Evolutionary conservation across 495 filamentous ascomycete genomes (phyloP), one percentile per base, ranked within the genome.

Genomic region (Xylaria longipes): DNA sequence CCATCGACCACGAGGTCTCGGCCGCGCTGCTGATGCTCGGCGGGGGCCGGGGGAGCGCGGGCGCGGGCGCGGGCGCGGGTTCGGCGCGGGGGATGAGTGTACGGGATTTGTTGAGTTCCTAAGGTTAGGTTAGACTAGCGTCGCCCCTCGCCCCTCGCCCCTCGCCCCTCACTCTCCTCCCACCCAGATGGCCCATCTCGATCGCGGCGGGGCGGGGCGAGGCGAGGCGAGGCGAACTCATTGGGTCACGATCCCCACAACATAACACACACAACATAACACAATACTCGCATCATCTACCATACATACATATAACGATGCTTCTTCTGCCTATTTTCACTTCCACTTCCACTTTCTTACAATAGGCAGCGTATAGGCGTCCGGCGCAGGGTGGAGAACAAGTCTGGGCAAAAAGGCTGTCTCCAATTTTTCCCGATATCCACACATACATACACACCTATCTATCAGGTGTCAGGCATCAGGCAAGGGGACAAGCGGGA

Each of bases 11-110:
- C 70, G 93, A 95, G 78, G 93, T 91, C 0, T 94, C 92, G 1
- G 90, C 92, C 22, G 93, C 93, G 2, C 80, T 97, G 73, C 80
- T 97, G 56, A 92, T 96, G 90, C 80, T 97, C 74, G 84, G 91
- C 22, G 82, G 91, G 22, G 75, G 78, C 41, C 77, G 56, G 37
- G 64, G 87, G 72, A 90, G 91, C 0, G 93, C 95, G 89, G 20
- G 31, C 33, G 29, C 15, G 54, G 15, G 52, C 14, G 8, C 11
- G 9, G 48, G 48, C 11, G 22, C 25, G 54, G 20, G 33, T 22
- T 37, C 57, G 15, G 57, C 20, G 33, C 57, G 57, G 20, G 57
- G 57, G 31, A 60, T 60, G 57, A 60, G 57, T 9, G 57, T 60
- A 1, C 89, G 86, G 68, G 93, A 97, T 81, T 80, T 96, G 67